Evolutionary conservation across 768 basidiomycete genomes (phyloP).

Genomic region (Leucocoprinus birnbaumii): DNA sequence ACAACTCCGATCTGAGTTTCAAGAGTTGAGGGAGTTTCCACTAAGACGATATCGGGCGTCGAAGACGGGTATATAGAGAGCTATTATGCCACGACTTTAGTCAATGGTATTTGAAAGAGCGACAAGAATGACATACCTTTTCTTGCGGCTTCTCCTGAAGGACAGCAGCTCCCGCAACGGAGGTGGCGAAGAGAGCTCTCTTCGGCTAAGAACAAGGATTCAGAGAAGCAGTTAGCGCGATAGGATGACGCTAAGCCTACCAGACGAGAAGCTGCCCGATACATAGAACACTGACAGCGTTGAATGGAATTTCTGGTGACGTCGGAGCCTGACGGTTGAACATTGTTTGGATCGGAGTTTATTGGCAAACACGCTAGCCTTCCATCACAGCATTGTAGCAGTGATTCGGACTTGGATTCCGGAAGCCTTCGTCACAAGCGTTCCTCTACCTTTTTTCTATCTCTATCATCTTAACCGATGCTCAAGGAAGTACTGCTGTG

Average conservation of each 20-base stretch:
- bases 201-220: slow-evolving; percentile 24
- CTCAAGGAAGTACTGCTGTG: too few species aligned
- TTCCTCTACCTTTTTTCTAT: too few species aligned
- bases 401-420: too few species aligned
- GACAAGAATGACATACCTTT: slow-evolving; percentile 27
- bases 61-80: slow-evolving; percentile 79
- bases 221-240: neutral
- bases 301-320: slow-evolving; percentile 4
- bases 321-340: slow-evolving; percentile 19
- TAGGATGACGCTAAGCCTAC: slow-evolving; percentile 14
- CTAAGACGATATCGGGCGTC: slow-evolving; percentile 61
- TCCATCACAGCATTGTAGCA: too few species aligned
- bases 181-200: slow-evolving; percentile 30
- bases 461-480: too few species aligned
- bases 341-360: slow-evolving; percentile 20
- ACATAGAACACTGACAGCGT: slow-evolving; percentile 21
- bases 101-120: too few species aligned
- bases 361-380: slow-evolving; percentile 5
- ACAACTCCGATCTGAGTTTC: slow-evolving; percentile 74
- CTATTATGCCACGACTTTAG: too few species aligned
- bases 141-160: slow-evolving; percentile 27
- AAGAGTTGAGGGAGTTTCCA: slow-evolving; percentile 74
- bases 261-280: slow-evolving; percentile 29
- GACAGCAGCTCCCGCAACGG: slow-evolving; percentile 28
- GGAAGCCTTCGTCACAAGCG: too few species aligned